Evolutionary conservation across 257 asterid species (phyloP).

Genomic region (Solanum pimpinellifolium): DNA sequence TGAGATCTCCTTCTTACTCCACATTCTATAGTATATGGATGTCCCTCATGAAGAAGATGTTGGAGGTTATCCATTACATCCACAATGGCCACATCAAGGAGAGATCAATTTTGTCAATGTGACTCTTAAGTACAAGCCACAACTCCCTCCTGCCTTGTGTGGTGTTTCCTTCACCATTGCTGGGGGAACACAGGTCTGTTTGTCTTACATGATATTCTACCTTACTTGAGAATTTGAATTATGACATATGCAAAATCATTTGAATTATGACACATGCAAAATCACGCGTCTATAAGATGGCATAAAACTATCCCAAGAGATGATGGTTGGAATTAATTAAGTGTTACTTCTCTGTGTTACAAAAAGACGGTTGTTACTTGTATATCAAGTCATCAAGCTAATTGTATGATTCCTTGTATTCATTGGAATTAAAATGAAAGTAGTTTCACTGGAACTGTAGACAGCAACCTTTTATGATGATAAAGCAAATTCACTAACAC

Average conservation of each 20-base stretch:
- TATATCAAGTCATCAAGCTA: not conserved
- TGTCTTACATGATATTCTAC: not conserved
- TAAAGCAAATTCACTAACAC: not conserved
- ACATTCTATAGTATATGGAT: conserved; percentile 61
- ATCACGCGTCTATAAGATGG: not conserved
- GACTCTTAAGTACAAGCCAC: conserved; percentile 69
- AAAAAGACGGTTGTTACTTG: not conserved
- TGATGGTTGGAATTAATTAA: not conserved
- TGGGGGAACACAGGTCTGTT: conserved; percentile 68
- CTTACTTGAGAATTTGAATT: not conserved
- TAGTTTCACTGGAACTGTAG: not conserved
- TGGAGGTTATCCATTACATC: conserved; percentile 24
- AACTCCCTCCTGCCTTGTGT: conserved; percentile 60
- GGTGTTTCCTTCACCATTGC: conserved; percentile 48
- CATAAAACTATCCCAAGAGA: not conserved
- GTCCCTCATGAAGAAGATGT: conserved; percentile 54
- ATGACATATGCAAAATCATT: not conserved
- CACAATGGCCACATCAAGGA: conserved; percentile 69
- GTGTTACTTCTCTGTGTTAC: not conserved
- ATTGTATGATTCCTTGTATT: not conserved
- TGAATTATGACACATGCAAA: not conserved
- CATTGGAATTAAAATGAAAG: not conserved
- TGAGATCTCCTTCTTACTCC: not conserved
- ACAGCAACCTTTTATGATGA: not conserved
- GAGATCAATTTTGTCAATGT: conserved; percentile 60